Base-by-base conservation (phyloP, 768 basidiomycete species). In the Paxillus rubicundulus region DNA sequence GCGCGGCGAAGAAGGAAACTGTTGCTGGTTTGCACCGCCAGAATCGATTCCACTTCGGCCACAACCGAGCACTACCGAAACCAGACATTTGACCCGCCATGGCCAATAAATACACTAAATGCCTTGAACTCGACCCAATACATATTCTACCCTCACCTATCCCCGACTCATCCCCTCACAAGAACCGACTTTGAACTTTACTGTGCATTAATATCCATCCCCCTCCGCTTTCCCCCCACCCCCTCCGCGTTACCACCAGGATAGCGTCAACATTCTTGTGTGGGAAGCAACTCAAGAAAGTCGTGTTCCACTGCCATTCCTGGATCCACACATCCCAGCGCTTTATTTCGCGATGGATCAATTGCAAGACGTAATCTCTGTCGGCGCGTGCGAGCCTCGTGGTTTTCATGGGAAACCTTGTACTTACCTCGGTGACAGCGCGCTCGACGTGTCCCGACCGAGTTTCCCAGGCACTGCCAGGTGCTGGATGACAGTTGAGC, bases 291-390 rank as follows among this genome's bases (percentile, higher is more conserved):
- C 76, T 73, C 36, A 74, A 73, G 76, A 79, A 83, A 46, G 82
- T 80, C 34, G 80, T 78, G 21, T 56, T 70, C 49, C 62, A 57
- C 43, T 84, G 67, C 33, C 80, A 74, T 18, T 59, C 59, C 57
- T 81, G 80, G 53, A 86, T 54, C 76, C 77, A 77, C 36, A 58
- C 63, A 53, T 85, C 81, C 65, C 51, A 84, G 74, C 10, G 80
- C 78, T 73, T 75, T 20, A 75, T 75, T 56, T 73, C 65, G 30
- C 78, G 75, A 33, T 72, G 72, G 62, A 82, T 73, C 51, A 84
- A 61, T 56, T 81, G 70, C 53, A 82, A 47, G 38, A 74, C 72
- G 54, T 77, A 70, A 45, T 73, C 4, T 21, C 65, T 61, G 83
- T 79, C 83, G 83, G 56, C 39, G 24, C 33, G 14, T 48, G 45